These are phyloP conservation scores for Aspergillus japonicus DNA, from an alignment of 2,329 filamentous ascomycete genomes.

Conservation along the genomic window DNA sequence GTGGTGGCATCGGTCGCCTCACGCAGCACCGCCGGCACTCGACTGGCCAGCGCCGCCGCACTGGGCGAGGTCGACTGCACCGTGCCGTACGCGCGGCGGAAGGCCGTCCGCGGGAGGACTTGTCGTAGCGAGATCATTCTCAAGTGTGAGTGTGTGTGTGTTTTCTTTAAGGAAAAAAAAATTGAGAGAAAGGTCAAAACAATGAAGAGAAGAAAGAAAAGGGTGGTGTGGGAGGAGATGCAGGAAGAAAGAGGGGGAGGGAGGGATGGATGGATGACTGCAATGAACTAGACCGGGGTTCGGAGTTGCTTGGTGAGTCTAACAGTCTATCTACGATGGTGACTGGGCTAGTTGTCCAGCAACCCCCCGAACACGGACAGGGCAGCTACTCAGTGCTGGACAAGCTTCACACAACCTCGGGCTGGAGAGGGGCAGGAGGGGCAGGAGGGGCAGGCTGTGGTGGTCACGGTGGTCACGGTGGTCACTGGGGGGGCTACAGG, in stretches of 20 bases:
- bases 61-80: slow-evolving; percentile 35
- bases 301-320: not conserved
- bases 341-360: not conserved
- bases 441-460: slow-evolving; percentile 1
- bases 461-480: not conserved
- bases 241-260: not conserved
- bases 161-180: no score
- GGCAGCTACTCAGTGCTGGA: no score
- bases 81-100: slow-evolving; percentile 39
- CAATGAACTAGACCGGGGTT: not conserved
- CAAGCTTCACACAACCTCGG: not conserved
- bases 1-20: slow-evolving; percentile 37
- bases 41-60: slow-evolving; percentile 30
- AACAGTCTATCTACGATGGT: not conserved
- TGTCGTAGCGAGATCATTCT: slow-evolving; percentile 30
- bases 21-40: slow-evolving; percentile 34
- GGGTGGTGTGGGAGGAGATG: not conserved
- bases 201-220: not conserved
- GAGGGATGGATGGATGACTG: not conserved
- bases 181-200: not conserved
- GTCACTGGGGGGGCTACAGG: no score
- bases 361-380: not conserved
- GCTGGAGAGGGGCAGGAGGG: not conserved
- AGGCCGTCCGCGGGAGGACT: slow-evolving; percentile 28
- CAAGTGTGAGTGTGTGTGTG: slow-evolving; percentile 2